Evolutionary conservation across 1,284 basidiomycete genomes (phyloP).

Genomic region (Stygiomarasmius scandens): DNA sequence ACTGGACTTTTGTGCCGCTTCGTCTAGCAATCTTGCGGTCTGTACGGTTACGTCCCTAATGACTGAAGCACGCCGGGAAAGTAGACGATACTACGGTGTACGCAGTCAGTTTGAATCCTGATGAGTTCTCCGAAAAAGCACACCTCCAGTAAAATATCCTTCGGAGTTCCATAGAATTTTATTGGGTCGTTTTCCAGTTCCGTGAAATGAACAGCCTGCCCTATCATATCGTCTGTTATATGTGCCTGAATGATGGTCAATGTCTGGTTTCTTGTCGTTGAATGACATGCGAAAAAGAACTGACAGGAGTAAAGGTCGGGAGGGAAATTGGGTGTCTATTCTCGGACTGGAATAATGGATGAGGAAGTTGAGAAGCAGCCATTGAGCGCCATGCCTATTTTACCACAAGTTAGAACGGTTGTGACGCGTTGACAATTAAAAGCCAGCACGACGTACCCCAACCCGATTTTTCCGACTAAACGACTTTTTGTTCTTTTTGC

Average conservation of each 20-base stretch:
- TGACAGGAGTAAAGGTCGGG: slow-evolving; percentile 44
- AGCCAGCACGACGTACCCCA: slow-evolving; percentile 20
- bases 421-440: too few relatives aligned
- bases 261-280: not conserved
- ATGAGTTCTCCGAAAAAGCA: slow-evolving; percentile 19
- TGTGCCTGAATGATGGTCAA: slow-evolving; percentile 32
- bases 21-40: slow-evolving; percentile 51
- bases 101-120: not conserved
- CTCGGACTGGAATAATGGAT: slow-evolving; percentile 37
- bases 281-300: slow-evolving; percentile 17
- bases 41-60: slow-evolving; percentile 65
- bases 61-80: slow-evolving; percentile 67
- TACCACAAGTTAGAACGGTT: not conserved
- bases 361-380: slow-evolving; percentile 33
- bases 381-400: slow-evolving; percentile 42
- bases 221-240: slow-evolving; percentile 39
- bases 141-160: slow-evolving; percentile 66
- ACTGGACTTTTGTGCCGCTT: slow-evolving; percentile 45
- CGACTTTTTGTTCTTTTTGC: slow-evolving; percentile 27
- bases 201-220: slow-evolving; percentile 45
- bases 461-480: slow-evolving; percentile 22
- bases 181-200: slow-evolving; percentile 50
- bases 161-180: slow-evolving; percentile 66
- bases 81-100: slow-evolving; percentile 69
- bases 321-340: slow-evolving; percentile 31